Evolutionary conservation across 2,329 filamentous ascomycete genomes (phyloP), one percentile per base, ranked within the genome.

Genomic region (Exserohilum turcica): DNA sequence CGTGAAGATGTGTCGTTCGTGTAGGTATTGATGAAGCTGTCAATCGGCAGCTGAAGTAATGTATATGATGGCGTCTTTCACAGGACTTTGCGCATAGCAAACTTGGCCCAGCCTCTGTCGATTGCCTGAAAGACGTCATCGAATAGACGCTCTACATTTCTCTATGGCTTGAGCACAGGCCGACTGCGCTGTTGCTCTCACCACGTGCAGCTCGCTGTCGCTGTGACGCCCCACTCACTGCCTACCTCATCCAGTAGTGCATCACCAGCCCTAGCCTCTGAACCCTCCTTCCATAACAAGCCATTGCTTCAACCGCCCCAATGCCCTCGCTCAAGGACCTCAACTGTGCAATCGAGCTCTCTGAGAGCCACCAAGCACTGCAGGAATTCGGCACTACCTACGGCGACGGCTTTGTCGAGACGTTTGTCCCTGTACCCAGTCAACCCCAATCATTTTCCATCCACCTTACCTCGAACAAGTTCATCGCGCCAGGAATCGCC

Each of bases 261-360:
- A 18, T n/a, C 29, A 12, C 28, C 24, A 19, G 15, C 8, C 9
- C 12, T 6, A 12, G 5, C 19, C 15, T 12, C 12, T 3, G 12
- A 10, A 16, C 35, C 18, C 12, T 19, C 10, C 21, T 9, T 13
- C 7, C 8, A 9, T 13, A 3, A 24, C 9, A 6, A 29, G n/a
- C 24, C 2, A 38, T 6, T 24, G 5, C 19, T 10, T 6, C 42
- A 15, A 21, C 3, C 8, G 7, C 3, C 29, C 8, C 16, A 3
- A 85, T 85, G 82, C 82, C 82, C 6, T 77, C 73, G 5, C 77
- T 84, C 53, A 82, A 80, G 62, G 77, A 82, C 28, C 72, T 85
- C 28, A 75, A 65, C 16, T 84, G 82, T 74, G 75, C 74, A 32
- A 75, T 85, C 36, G 78, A 83, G 72, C 76, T 81, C 44, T 71